These are phyloP conservation scores for Colletotrichum musicola DNA, from an alignment of 2,329 filamentous ascomycete species.

Conservation along the genomic window DNA sequence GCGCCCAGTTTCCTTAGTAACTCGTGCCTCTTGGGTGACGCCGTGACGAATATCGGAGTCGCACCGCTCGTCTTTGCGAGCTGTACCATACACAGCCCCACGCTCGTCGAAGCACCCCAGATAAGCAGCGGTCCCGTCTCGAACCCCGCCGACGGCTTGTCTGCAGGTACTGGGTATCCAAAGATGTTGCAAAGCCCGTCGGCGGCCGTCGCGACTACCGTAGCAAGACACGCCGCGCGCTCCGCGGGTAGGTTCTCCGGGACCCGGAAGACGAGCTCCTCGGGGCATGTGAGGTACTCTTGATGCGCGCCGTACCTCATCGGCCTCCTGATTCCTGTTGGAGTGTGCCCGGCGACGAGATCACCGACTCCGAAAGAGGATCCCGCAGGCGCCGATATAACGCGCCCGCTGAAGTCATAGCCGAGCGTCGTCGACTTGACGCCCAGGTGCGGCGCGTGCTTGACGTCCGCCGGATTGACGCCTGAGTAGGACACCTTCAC, in stretches of 20 bases:
- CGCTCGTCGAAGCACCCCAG: constrained; percentile 53
- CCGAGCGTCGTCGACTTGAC: constrained; percentile 13
- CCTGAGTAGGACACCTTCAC: constrained; percentile 21
- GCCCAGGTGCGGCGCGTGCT: constrained; percentile 15
- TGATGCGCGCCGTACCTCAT: constrained; percentile 27
- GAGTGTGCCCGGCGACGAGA: constrained; percentile 9
- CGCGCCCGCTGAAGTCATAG: constrained; percentile 33
- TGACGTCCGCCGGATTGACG: constrained; percentile 34
- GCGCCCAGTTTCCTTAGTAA: constrained; percentile 49
- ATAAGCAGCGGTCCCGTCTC: constrained; percentile 46
- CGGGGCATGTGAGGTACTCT: constrained; percentile 22
- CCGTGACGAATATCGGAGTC: constrained; percentile 49
- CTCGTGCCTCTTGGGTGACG: constrained; percentile 47
- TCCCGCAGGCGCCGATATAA: background rate
- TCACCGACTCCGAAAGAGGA: constrained; percentile 15
- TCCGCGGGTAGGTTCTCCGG: constrained; percentile 26
- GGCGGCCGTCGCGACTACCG: constrained; percentile 40
- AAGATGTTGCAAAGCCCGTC: constrained; percentile 42
- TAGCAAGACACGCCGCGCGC: constrained; percentile 39
- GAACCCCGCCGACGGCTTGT: constrained; percentile 9
- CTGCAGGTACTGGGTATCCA: constrained; percentile 29
- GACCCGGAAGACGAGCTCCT: constrained; percentile 15
- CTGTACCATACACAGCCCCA: constrained; percentile 52
- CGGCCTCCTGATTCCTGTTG: constrained; percentile 26
- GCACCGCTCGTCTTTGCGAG: constrained; percentile 49